Base-by-base conservation (phyloP, 2,329 filamentous ascomycete species). In the Alternaria sp. region DNA sequence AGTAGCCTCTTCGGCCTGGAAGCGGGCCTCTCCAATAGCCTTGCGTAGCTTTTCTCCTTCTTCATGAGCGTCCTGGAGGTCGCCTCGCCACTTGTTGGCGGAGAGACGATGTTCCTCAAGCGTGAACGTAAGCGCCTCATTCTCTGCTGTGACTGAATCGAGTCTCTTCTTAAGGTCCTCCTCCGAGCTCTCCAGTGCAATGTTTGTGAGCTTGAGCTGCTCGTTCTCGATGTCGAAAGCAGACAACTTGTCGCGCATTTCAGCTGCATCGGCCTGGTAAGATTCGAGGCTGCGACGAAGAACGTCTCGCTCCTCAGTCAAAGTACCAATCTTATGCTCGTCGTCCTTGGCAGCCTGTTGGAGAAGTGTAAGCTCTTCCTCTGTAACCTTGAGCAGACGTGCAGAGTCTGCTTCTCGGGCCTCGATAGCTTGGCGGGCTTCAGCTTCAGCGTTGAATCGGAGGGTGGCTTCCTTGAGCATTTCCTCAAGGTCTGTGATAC, bases 1-100 rank as follows among this genome's bases (percentile, higher is more conserved):
- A 73, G 94, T 89, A 72, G 93, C 94, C 80, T 97, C 94, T 72
- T 95, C 89, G 42, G 95, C 87, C 74, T 96, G 93, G 46, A 86
- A 86, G 63, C 89, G 88, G 56, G 97, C 84, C 22, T 88, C 89
- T 62, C 89, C 87, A 59, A 96, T 87, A 30, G 89, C 88, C 74
- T 87, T 88, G 68, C 89, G 88, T 57, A 97, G 83, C 65, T 90
- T 89, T 76, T 90, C 92, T 68, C 92, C 69, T 57, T 79, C 76
- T 44, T 75, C 71, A 46, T 76, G 67, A 47, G 83, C 83, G 32
- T 84, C 80, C 49, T 89, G 85, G 9, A 87, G 81, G 60, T 89
- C 85, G 44, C 83, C 79, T 46, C 85, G 85, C 82, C 87, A 87
- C 65, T 86, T 85, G 65, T 85, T 83, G 51, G 83, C 84, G 5